Base-by-base conservation (phyloP, 371 early-diverging fungal species). In the Syncephalastrum sp. region DNA sequence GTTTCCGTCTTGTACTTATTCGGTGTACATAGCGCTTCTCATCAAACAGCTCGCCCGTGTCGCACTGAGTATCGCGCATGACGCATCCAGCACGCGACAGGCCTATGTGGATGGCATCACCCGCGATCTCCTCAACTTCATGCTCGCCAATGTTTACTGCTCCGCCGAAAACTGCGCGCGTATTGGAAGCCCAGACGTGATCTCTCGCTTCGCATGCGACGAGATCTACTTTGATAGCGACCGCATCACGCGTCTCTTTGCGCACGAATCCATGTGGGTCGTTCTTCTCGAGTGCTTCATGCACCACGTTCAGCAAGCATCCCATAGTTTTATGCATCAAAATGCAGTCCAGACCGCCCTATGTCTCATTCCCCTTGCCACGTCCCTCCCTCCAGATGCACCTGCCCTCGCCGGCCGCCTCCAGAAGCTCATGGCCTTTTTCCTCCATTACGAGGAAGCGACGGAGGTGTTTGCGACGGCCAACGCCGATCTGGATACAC, bases 391-490 rank as follows among this genome's bases (percentile, higher is more conserved):
- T 10, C 10, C 38, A 10, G 38, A 33, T 10, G 38, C 38, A 10
- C 38, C 38, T 33, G 38, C 38, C 38, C 38, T 33, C 38, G 38
- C 38, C 0, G 38, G 38, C 38, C 38, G 38, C 51, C 45, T 74
- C 1, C 29, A 54, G 27, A 65, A 60, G 16, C 54, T 74, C 0
- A 50, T 59, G 5, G 54, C 68, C 0, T 68, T 59, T 7, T 64
- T 68, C 24, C 38, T 74, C 12, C 68, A 68, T 23, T 65, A 65
- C 42, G 53, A 63, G 12, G 49, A 65, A 27, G 70, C 68, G 1
- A 65, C 70, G 6, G 59, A 65, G 7, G 50, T 56, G 3, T 57
- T 70, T 16, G 63, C 67, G 2, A 60, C 50, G 1, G 56, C 70
- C 2, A 52, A 68, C 1, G 59, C 63, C 12, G 50, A 43, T 6